Evolutionary conservation across 2,329 filamentous ascomycete species (phyloP).

Genomic region (Helotiales sp.): DNA sequence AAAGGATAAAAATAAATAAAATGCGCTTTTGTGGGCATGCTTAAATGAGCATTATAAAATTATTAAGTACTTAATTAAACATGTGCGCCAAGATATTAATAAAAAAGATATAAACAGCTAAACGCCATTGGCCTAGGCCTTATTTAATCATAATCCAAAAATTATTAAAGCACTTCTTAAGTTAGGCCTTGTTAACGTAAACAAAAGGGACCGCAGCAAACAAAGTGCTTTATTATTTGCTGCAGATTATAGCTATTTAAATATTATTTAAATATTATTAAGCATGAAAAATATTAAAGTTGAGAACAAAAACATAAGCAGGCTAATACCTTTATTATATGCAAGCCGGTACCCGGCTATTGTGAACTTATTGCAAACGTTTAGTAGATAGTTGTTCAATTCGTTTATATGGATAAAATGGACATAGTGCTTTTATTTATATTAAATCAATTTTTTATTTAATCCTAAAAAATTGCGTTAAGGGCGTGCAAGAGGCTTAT

Average conservation of each 20-base stretch:
- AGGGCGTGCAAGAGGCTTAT: no score
- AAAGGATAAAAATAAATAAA: constrained; percentile 42
- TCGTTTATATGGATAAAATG: no score
- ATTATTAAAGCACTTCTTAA: constrained; percentile 42
- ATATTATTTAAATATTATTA: constrained; percentile 32
- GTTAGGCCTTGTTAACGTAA: constrained; percentile 41
- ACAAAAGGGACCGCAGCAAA: constrained; percentile 40
- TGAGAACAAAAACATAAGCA: constrained; percentile 7
- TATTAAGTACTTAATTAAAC: constrained; percentile 40
- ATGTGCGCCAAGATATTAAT: constrained; percentile 41
- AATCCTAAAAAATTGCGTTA: no score
- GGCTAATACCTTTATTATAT: constrained; percentile 19
- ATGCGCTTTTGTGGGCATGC: constrained; percentile 44
- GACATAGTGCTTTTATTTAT: no score
- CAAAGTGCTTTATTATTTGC: constrained; percentile 45
- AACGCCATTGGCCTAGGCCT: constrained; percentile 47
- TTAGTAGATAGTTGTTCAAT: neutral
- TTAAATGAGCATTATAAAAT: constrained; percentile 35
- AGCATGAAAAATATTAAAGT: constrained; percentile 16
- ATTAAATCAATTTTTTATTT: no score
- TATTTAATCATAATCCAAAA: constrained; percentile 35
- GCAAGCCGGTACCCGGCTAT: neutral
- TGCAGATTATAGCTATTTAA: constrained; percentile 43
- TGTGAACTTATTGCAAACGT: neutral
- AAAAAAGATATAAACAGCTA: constrained; percentile 44